Evolutionary conservation across 129 eudicot species (phyloP).

Genomic region (Erigeron canadensis): DNA sequence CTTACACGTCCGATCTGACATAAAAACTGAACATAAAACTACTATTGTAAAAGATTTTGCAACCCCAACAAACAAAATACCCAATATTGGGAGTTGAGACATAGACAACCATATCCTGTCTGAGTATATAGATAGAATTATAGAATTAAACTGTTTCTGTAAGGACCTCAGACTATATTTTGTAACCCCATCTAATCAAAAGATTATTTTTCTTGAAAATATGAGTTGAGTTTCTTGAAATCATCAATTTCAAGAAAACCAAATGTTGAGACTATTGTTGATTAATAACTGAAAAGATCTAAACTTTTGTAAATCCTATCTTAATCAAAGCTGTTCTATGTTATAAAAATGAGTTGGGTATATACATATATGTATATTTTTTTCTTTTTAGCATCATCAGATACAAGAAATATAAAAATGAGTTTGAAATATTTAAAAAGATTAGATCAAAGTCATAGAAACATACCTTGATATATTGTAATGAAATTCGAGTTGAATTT

Average conservation of each 20-base stretch:
- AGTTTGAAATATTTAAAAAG: background rate
- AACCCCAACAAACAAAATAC: background rate
- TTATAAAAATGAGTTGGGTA: constrained; percentile 8
- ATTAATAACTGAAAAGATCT: background rate
- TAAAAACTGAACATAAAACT: constrained; percentile 18
- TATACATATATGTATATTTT: too few species aligned
- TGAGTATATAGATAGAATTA: too few species aligned
- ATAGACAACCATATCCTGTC: too few species aligned
- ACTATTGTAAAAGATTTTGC: background rate
- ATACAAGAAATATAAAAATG: constrained; percentile 27
- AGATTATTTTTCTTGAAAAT: constrained; percentile 9
- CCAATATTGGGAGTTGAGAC: too few species aligned
- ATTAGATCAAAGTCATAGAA: constrained; percentile 15
- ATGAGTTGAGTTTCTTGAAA: constrained; percentile 16
- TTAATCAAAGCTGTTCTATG: constrained; percentile 8
- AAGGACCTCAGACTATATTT: too few species aligned
- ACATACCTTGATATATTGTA: constrained; percentile 25
- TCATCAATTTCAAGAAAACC: constrained; percentile 9
- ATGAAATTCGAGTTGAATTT: constrained; percentile 18
- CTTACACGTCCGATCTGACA: constrained; percentile 35
- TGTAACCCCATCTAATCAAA: constrained; percentile 15
- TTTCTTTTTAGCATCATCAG: constrained; percentile 14
- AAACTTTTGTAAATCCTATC: background rate
- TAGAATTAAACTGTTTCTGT: too few species aligned
- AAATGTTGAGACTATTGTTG: background rate